Percentiles rank a stretch among this genome's conserved stretches.
phyloP scores from a whole-genome alignment of 2,329 filamentous ascomycete species.

The Zasmidium citrigriseum region DNA sequence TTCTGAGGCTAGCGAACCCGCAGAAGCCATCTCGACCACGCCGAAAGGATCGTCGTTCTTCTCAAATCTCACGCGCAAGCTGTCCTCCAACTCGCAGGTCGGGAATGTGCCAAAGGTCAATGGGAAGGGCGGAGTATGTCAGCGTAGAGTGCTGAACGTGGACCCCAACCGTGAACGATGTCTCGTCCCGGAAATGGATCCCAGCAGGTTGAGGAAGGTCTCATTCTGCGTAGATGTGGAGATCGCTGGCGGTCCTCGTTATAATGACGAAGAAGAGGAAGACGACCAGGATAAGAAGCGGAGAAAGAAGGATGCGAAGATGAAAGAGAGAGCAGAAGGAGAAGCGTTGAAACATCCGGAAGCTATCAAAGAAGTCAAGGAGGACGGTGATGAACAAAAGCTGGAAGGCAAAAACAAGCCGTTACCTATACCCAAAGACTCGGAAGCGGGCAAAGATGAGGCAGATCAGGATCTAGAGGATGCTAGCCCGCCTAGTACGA shows the following conservation, averaged over 20 bases:
- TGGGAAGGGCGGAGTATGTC: slow-evolving; percentile 70
- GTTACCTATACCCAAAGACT: slow-evolving; percentile 16
- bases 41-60: slow-evolving; percentile 76
- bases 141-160: slow-evolving; percentile 80
- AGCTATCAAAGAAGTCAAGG: slow-evolving; percentile 55
- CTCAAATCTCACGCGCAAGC: slow-evolving; percentile 74
- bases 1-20: neutral
- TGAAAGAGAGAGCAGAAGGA: slow-evolving; percentile 71
- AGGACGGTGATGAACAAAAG: slow-evolving; percentile 47
- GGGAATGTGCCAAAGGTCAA: slow-evolving; percentile 51
- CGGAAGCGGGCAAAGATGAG: slow-evolving; percentile 6
- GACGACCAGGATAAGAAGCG: slow-evolving; percentile 50
- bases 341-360: slow-evolving; percentile 70
- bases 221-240: slow-evolving; percentile 97
- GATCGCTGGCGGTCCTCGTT: slow-evolving; percentile 83
- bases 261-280: slow-evolving; percentile 59
- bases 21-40: slow-evolving; percentile 62
- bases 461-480: slow-evolving; percentile 8
- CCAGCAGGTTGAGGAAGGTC: slow-evolving; percentile 79
- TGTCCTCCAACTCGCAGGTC: slow-evolving; percentile 63
- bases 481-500: slow-evolving; percentile 22
- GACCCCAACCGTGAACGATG: slow-evolving; percentile 79
- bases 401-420: slow-evolving; percentile 36
- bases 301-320: slow-evolving; percentile 62
- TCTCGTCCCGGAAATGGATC: slow-evolving; percentile 74